phyloP scores from a whole-genome alignment of 1,284 basidiomycete species.

The Cryptococcus floricola region DNA sequence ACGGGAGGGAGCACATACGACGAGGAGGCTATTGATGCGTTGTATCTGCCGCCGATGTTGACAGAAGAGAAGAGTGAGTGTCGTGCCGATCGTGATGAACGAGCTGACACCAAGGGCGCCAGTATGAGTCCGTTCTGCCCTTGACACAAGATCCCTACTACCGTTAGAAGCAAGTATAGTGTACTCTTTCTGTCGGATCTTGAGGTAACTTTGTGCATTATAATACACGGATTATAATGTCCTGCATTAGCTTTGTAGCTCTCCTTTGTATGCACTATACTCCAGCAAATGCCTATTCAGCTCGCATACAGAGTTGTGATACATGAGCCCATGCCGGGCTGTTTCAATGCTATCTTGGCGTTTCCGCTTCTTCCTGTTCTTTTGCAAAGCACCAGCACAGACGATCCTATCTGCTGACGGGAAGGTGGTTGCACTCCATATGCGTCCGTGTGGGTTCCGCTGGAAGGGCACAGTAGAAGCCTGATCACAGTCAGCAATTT shows the following conservation, averaged over 20 bases:
- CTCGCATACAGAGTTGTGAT: neutral
- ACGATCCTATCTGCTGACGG: conserved; percentile 27
- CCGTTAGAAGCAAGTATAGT: neutral
- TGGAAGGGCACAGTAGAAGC: conserved; percentile 70
- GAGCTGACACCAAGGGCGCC: neutral
- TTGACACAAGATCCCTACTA: neutral
- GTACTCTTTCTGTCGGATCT: neutral
- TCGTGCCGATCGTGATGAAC: neutral
- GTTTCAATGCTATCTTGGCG: neutral
- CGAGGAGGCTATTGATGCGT: conserved; percentile 1
- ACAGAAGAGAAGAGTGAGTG: conserved; percentile 12
- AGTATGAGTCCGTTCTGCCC: neutral
- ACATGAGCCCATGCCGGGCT: neutral
- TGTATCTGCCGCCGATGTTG: conserved; percentile 13
- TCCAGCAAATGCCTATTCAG: neutral
- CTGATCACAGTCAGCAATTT: conserved; percentile 53
- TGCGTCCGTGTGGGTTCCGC: conserved; percentile 67
- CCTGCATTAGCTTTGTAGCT: neutral
- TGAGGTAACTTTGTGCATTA: neutral
- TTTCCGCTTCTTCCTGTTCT: neutral
- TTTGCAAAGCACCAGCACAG: neutral
- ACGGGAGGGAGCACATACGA: conserved; percentile 5
- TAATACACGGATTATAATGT: conserved; percentile 11
- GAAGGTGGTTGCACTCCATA: conserved; percentile 68
- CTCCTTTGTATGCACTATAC: neutral